These are phyloP conservation scores for Fraxinus velutina DNA, from an alignment of 305 asterid species.

Conservation along the genomic window DNA sequence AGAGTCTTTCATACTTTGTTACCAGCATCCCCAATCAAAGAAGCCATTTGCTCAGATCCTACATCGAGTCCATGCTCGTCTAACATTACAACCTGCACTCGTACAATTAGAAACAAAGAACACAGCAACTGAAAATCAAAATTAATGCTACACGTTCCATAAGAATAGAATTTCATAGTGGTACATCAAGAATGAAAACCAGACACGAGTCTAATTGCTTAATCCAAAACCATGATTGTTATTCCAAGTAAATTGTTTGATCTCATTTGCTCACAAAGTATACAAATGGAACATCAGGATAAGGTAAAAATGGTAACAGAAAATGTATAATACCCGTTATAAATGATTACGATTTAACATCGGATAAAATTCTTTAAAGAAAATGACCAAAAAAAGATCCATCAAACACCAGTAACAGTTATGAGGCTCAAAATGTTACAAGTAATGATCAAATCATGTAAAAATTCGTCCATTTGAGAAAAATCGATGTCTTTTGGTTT, in stretches of 20 bases:
- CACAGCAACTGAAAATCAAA: not conserved
- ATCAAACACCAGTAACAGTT: not conserved
- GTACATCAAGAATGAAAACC: not conserved
- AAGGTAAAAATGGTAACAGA: not conserved
- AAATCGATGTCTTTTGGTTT: not conserved
- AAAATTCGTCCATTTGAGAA: not conserved
- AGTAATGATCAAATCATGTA: not conserved
- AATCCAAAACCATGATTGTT: not conserved
- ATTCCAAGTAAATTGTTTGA: not conserved
- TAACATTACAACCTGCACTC: constrained; percentile 64
- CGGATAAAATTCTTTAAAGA: not conserved
- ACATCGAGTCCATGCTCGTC: constrained; percentile 64
- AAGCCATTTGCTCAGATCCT: constrained; percentile 70
- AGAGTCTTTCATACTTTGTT: constrained; percentile 45
- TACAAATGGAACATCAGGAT: not conserved
- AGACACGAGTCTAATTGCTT: not conserved
- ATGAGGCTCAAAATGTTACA: not conserved
- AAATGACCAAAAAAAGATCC: not conserved
- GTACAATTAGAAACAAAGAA: constrained; percentile 14
- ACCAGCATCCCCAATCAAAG: constrained; percentile 64
- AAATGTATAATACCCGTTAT: not conserved
- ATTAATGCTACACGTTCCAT: not conserved
- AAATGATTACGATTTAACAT: not conserved
- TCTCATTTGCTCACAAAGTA: not conserved
- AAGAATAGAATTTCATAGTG: not conserved